Evolutionary conservation across 2,329 filamentous ascomycete genomes (phyloP).

Genomic region (Trematosphaeria pertusa): DNA sequence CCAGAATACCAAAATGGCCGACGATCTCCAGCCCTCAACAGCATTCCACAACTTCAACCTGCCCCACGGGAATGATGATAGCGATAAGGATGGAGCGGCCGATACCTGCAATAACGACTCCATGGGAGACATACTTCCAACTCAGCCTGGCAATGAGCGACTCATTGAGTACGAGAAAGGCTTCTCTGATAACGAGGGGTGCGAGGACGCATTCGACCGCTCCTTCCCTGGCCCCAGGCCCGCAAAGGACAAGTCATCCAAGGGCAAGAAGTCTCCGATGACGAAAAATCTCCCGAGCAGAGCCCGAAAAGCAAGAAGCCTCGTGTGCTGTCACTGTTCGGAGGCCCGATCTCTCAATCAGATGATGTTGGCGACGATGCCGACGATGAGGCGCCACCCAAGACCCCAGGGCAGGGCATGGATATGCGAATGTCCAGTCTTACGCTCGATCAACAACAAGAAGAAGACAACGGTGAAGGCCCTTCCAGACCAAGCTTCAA

Average conservation of each 20-base stretch:
- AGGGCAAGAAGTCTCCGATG: neutral
- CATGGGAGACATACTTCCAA: no score
- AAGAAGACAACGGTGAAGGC: neutral
- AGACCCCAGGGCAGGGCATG: slow-evolving; percentile 1
- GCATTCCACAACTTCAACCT: neutral
- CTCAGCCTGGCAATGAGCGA: neutral
- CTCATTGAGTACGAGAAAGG: slow-evolving; percentile 1
- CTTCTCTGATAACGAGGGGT: slow-evolving; percentile 2
- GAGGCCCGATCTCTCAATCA: neutral
- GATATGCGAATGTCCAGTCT: slow-evolving; percentile 8
- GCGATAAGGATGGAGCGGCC: neutral
- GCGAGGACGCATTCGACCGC: neutral
- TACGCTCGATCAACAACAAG: slow-evolving; percentile 6
- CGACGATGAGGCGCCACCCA: no score
- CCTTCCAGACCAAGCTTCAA: no score
- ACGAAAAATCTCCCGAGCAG: neutral
- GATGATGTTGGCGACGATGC: neutral
- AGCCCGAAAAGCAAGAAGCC: slow-evolving; percentile 8
- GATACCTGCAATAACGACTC: no score
- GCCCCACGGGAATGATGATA: neutral
- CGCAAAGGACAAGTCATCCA: neutral
- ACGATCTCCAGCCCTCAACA: neutral
- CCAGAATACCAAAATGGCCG: neutral
- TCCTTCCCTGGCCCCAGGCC: neutral
- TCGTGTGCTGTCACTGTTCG: slow-evolving; percentile 7